A percentile compares a stretch with the other conserved stretches of the same genome.
Evolutionary conservation across 805 yeast genomes (phyloP).

Genomic region (Cyberlindnera samutprakarnensis): DNA sequence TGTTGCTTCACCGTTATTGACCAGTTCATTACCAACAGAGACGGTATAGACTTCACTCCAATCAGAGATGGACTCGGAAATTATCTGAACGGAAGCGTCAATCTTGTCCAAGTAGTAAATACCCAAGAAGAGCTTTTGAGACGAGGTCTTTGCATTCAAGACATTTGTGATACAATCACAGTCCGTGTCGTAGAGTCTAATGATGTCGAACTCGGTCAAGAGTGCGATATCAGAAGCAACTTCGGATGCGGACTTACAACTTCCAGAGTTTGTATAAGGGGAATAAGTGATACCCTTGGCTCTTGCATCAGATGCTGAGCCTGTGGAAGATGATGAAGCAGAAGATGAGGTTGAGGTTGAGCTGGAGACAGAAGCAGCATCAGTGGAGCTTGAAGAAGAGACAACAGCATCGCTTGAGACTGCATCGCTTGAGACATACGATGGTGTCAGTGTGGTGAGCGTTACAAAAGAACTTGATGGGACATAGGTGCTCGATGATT

Average conservation of each 20-base stretch:
- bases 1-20: constrained; percentile 42
- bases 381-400: constrained; percentile 1
- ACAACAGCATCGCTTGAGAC: no score
- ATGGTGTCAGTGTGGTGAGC: no score
- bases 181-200: constrained; percentile 58
- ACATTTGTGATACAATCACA: constrained; percentile 50
- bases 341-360: constrained; percentile 11
- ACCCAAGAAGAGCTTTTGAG: constrained; percentile 52
- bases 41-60: constrained; percentile 56
- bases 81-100: constrained; percentile 32
- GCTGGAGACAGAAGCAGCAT: constrained; percentile 11
- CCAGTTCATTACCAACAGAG: constrained; percentile 58
- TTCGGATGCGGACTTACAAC: constrained; percentile 43
- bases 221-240: constrained; percentile 40
- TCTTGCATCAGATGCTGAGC: constrained; percentile 19
- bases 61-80: constrained; percentile 37
- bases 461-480: no score
- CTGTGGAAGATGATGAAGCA: constrained; percentile 10
- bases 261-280: constrained; percentile 49
- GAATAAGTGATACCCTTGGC: constrained; percentile 59
- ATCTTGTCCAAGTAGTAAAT: constrained; percentile 43
- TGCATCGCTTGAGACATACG: no score
- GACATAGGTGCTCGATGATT: no score
- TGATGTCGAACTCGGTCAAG: constrained; percentile 39
- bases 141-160: constrained; percentile 36